These are phyloP conservation scores for Coniophora puteana DNA, from an alignment of 1,284 basidiomycete genomes.

Conservation along the genomic window DNA sequence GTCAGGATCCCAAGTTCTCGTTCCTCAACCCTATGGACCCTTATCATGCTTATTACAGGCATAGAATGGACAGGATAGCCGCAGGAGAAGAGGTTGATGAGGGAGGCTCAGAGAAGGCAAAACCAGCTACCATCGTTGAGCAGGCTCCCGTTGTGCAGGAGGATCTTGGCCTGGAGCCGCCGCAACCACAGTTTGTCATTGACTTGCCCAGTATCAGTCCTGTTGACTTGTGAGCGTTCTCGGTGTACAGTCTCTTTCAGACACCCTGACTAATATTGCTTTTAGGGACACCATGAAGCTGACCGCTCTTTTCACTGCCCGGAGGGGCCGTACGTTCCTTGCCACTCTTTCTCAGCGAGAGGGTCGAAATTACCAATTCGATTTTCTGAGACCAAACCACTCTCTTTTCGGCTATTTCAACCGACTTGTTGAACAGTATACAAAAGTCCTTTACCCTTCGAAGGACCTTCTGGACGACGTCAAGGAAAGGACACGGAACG, in stretches of 20 bases:
- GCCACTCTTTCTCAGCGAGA: constrained; percentile 84
- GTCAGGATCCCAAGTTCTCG: constrained; percentile 93
- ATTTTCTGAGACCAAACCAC: constrained; percentile 93
- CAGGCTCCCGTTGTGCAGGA: constrained; percentile 33
- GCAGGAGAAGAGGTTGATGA: constrained; percentile 75
- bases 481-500: constrained; percentile 56
- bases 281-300: constrained; percentile 85
- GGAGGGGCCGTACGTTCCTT: constrained; percentile 86
- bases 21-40: constrained; percentile 94
- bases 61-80: constrained; percentile 77
- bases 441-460: constrained; percentile 84
- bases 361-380: constrained; percentile 96
- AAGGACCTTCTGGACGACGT: constrained; percentile 73
- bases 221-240: constrained; percentile 77
- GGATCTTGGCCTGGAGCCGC: constrained; percentile 78
- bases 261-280: constrained; percentile 14
- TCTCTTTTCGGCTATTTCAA: constrained; percentile 98
- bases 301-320: constrained; percentile 94
- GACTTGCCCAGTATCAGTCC: constrained; percentile 88
- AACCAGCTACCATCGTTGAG: constrained; percentile 34
- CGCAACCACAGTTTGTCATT: constrained; percentile 80
- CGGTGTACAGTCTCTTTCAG: constrained; percentile 3
- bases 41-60: constrained; percentile 95
- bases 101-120: constrained; percentile 41
- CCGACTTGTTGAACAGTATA: constrained; percentile 94